Evolutionary conservation across 2,329 filamentous ascomycete genomes (phyloP), one percentile per base, ranked within the genome.

Genomic region (Fusarium nodosum): DNA sequence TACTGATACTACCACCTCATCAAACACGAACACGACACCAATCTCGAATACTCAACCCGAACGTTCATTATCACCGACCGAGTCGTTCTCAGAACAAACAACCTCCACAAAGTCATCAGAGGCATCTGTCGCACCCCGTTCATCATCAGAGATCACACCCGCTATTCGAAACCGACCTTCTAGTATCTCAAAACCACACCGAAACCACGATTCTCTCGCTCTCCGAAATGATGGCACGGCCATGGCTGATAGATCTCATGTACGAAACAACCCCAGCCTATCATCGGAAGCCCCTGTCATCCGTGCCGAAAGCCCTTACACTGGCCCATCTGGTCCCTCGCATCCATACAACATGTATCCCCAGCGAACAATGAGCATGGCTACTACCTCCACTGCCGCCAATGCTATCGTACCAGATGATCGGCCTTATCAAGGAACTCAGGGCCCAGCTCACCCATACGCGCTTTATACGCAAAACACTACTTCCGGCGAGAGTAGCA

Each of bases 281-380:
- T 81, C 80, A 5, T 80, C 79, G 44, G 76, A 78, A 3, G 77
- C 79, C n/a, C 76, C 79, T 5, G 78, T 79, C 39, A 75, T 84
- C 22, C 77, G 78, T 33, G 66, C 83, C 5, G 85, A 93, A 60
- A 90, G 87, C 60, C 91, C 91, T 15, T 92, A 93, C 69, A 86
- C 87, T 18, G 91, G 90, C 9, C 87, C 89, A 2, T 88, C 87
- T 5, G 91, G 90, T 4, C 93, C 93, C 20, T 96, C 92, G 55
- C 92, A 96, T 78, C 92, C 93, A 0, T 97, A 97, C 77, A 88
- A 88, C 72, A 91, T 95, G 88, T 97, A 97, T 78, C 88, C 91
- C 9, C 93, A 97, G 76, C 87, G 89, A 54, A 81, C 81, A 57
- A 86, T 91, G 26, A 94, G 93, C 75, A 82, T 91, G 38, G 87